Base-by-base conservation (phyloP, 768 basidiomycete genomes). In the Austroboletus festivus region DNA sequence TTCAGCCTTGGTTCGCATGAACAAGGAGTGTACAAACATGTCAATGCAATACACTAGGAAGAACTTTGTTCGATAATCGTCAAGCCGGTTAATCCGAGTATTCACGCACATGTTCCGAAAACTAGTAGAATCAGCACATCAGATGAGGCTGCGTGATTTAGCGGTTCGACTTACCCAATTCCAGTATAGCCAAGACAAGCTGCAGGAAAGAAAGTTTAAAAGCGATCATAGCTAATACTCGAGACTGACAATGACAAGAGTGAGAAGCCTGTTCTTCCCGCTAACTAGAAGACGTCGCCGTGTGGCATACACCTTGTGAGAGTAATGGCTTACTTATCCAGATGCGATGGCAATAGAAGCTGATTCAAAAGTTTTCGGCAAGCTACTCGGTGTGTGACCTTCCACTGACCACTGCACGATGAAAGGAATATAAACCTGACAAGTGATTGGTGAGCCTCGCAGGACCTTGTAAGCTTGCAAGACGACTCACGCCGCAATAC, bases 291-390 rank as follows among this genome's bases (percentile, higher is more conserved):
- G 22, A 35, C 16, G 33, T 35, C 22, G 19, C 7, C 2, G 16
- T n/a, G n/a, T 22, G 21, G 12, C 7, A 6, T 6, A 24, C 33
- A 34, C 10, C 5, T 31, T 20, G 20, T n/a, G n/a, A 22, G 12
- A 21, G 20, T 13, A 13, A 23, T 7, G 4, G 24, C 31, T 35
- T 37, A 44, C 43, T 37, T 31, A 44, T 35, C 33, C 34, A 44
- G 23, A 44, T 10, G 5, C 43, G 43, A 35, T 44, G 43, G n/a
- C 43, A 34, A 11, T 44, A 44, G n/a, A 44, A 44, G 12, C 43
- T 44, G 22, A 24, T 2, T 6, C 22, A n/a, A 23, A 7, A 12
- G 4, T 21, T 31, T 31, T 21, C 5, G 8, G 19, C n/a, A 21
- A 4, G 11, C 13, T 18, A 4, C 5, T 19, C 28, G 12, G 28